phyloP scores from a whole-genome alignment of 2,329 filamentous ascomycete species.

The Grosmannia huntii region DNA sequence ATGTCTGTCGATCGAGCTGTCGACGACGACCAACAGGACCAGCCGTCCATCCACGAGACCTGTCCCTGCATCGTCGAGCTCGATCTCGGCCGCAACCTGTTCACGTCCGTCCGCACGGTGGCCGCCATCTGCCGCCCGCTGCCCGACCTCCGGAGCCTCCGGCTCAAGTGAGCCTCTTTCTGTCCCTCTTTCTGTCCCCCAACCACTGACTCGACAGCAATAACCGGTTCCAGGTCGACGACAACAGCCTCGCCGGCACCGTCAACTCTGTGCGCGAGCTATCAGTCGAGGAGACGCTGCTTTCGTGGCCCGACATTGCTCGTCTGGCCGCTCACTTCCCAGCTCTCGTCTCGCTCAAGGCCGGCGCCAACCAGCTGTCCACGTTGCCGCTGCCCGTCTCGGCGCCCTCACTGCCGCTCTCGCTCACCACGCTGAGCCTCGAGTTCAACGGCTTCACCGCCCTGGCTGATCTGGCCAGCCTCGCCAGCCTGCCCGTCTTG shows the following conservation, averaged over 20 bases:
- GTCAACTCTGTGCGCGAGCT: conserved; percentile 46
- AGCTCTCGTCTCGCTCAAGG: conserved; percentile 35
- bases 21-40: conserved; percentile 19
- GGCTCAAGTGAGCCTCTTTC: conserved; percentile 65
- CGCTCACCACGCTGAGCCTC: conserved; percentile 51
- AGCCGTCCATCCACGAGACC: conserved; percentile 30
- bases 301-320: conserved; percentile 53
- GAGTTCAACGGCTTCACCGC: conserved; percentile 58
- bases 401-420: conserved; percentile 30
- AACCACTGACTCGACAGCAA: conserved; percentile 43
- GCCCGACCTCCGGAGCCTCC: conserved; percentile 50
- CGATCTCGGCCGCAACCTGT: conserved; percentile 74
- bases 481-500: conserved; percentile 38
- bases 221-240: conserved; percentile 48
- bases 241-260: conserved; percentile 22
- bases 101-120: conserved; percentile 55
- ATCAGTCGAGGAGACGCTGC: conserved; percentile 52
- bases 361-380: conserved; percentile 45
- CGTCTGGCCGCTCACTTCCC: conserved; percentile 40
- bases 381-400: conserved; percentile 30
- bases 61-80: conserved; percentile 62
- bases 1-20: conserved; percentile 41
- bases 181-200: too few species aligned
- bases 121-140: conserved; percentile 60
- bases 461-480: conserved; percentile 41